Percentiles rank a stretch among this genome's conserved stretches.
These are phyloP conservation scores for Coemansia sp. DNA, from an alignment of 192 early-diverging fungal species.

Conservation along the genomic window DNA sequence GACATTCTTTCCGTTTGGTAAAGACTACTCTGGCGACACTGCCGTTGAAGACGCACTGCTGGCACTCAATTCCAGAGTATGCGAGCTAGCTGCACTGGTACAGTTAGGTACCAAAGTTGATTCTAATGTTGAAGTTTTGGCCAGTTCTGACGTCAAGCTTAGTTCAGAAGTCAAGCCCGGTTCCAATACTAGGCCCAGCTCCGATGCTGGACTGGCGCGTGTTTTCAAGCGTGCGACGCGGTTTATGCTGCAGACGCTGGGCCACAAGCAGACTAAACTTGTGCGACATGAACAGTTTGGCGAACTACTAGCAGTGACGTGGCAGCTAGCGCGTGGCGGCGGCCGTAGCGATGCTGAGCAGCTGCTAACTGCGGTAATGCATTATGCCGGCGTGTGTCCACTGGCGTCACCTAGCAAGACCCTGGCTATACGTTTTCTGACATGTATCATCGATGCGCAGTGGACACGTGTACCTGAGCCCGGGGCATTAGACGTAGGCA, in stretches of 20 bases:
- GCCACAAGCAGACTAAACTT: not conserved
- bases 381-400: slow-evolving; percentile 25
- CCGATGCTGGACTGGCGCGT: slow-evolving; percentile 3
- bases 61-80: slow-evolving; percentile 29
- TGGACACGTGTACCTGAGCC: slow-evolving; percentile 19
- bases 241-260: slow-evolving; percentile 30
- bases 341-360: slow-evolving; percentile 22
- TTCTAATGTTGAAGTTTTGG: too few species aligned
- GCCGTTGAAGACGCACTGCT: slow-evolving; percentile 43
- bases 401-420: slow-evolving; percentile 39
- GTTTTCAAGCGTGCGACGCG: slow-evolving; percentile 13
- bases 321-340: slow-evolving; percentile 31
- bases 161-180: too few species aligned
- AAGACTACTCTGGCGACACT: slow-evolving; percentile 42
- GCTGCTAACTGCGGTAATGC: slow-evolving; percentile 29
- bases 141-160: too few species aligned
- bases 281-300: slow-evolving; percentile 33
- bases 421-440: slow-evolving; percentile 35
- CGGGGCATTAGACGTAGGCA: slow-evolving; percentile 13
- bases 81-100: slow-evolving; percentile 39
- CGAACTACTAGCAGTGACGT: slow-evolving; percentile 33
- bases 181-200: not conserved
- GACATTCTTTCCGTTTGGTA: slow-evolving; percentile 77
- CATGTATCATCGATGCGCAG: slow-evolving; percentile 28
- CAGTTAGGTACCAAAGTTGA: slow-evolving; percentile 9